Percentiles rank a stretch among this genome's conserved stretches.
Evolutionary conservation across 1,139 yeast species (phyloP).

Genomic region (Debaryomycetaceae sp.): DNA sequence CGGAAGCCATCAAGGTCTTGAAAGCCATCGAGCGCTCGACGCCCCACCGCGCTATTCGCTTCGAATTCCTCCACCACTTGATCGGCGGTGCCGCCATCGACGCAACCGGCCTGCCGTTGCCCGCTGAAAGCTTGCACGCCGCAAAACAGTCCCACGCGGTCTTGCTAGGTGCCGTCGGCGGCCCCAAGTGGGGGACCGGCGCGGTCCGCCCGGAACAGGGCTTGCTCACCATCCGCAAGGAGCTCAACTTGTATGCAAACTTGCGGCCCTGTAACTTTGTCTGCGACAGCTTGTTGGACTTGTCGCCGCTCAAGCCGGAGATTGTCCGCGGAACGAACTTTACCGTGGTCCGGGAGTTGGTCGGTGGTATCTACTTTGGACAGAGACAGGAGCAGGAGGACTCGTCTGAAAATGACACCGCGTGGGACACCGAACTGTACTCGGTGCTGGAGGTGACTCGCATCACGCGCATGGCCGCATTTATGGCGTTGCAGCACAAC

Average conservation of each 20-base stretch:
- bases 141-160: slow-evolving; percentile 89
- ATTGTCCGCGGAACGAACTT: slow-evolving; percentile 85
- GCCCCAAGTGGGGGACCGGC: slow-evolving; percentile 98
- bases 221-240: slow-evolving; percentile 84
- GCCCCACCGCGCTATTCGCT: slow-evolving; percentile 44
- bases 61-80: slow-evolving; percentile 70
- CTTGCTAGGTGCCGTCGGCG: slow-evolving; percentile 94
- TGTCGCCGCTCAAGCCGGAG: slow-evolving; percentile 80
- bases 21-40: slow-evolving; percentile 60
- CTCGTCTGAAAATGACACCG: slow-evolving; percentile 47
- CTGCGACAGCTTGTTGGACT: slow-evolving; percentile 71
- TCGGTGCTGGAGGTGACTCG: slow-evolving; percentile 85
- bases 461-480: slow-evolving; percentile 97
- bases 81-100: slow-evolving; percentile 99
- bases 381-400: slow-evolving; percentile 89
- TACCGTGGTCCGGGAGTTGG: slow-evolving; percentile 88
- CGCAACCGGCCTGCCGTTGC: slow-evolving; percentile 86
- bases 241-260: slow-evolving; percentile 86
- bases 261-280: slow-evolving; percentile 94
- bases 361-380: slow-evolving; percentile 97
- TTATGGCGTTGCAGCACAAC: slow-evolving; percentile 81
- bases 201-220: slow-evolving; percentile 96
- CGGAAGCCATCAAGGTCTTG: slow-evolving; percentile 85
- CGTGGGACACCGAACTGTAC: slow-evolving; percentile 91
- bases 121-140: slow-evolving; percentile 80